Conservation (phyloP, 2,329 filamentous ascomycete species). For the Colletotrichum abscissum region DNA sequence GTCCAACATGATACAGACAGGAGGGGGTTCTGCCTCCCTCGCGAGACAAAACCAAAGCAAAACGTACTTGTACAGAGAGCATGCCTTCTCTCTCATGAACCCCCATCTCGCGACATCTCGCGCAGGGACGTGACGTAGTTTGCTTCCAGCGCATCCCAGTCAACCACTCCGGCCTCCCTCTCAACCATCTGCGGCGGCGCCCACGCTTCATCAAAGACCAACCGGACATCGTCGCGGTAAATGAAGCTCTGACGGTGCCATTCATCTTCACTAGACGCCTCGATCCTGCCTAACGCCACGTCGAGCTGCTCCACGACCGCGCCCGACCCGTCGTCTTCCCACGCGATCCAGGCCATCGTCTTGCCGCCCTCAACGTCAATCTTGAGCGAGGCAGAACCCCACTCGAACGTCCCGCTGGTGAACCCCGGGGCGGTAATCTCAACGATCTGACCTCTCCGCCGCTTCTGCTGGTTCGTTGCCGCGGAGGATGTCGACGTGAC, state of each 20-base stretch:
- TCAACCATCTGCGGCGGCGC: constrained; percentile 18
- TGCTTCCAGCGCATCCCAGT: constrained; percentile 36
- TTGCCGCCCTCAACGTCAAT: constrained; percentile 32
- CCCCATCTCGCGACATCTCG: constrained; percentile 9
- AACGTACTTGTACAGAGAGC: constrained; percentile 1
- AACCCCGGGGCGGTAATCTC: constrained; percentile 34
- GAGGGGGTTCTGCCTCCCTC: too few relatives aligned
- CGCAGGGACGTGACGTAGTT: constrained; percentile 30
- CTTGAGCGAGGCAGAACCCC: constrained; percentile 25
- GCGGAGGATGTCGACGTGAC: constrained; percentile 23
- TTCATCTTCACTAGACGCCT: constrained; percentile 30
- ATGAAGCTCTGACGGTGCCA: constrained; percentile 35
- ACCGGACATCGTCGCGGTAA: constrained; percentile 27
- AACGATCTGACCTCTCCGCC: constrained; percentile 26
- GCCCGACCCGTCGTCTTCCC: constrained; percentile 25
- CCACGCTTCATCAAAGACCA: constrained; percentile 32
- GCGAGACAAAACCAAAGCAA: neutral
- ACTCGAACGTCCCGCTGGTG: constrained; percentile 37
- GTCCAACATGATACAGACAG: neutral
- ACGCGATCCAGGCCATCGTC: constrained; percentile 28
- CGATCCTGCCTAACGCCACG: constrained; percentile 21
- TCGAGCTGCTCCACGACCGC: constrained; percentile 32
- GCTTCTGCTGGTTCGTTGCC: constrained; percentile 8
- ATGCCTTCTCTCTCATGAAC: too few relatives aligned
- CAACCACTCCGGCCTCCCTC: constrained; percentile 29